Evolutionary conservation across 306 rosid genomes (phyloP).

Genomic region (Canavalia gladiata): DNA sequence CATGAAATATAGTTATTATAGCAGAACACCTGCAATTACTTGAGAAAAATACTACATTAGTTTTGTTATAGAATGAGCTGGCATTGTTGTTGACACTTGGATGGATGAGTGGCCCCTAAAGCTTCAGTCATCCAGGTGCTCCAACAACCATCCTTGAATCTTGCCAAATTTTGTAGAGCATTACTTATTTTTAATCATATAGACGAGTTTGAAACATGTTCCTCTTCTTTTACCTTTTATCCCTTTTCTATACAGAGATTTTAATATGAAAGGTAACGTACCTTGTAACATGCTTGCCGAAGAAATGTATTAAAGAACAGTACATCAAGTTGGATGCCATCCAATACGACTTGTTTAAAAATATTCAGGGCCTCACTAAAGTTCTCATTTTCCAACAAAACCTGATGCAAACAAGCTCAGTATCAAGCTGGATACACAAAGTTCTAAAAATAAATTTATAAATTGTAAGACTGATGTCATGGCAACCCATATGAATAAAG

Average conservation of each 20-base stretch:
- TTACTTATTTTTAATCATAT: not conserved
- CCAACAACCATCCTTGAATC: conserved; percentile 1
- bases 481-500: conserved; percentile 18
- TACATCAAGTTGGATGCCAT: conserved; percentile 69
- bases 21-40: conserved; percentile 15
- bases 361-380: conserved; percentile 68
- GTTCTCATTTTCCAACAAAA: conserved; percentile 65
- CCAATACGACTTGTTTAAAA: conserved; percentile 70
- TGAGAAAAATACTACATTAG: conserved; percentile 15
- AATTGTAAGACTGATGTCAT: conserved; percentile 8
- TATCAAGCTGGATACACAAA: conserved; percentile 41
- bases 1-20: conserved; percentile 15
- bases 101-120: conserved; percentile 18
- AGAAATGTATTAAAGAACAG: conserved; percentile 72
- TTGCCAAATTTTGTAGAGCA: not conserved
- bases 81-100: conserved; percentile 27
- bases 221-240: conserved; percentile 31
- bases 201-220: conserved; percentile 22
- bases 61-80: not conserved
- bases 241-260: conserved; percentile 21
- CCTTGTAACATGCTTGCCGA: conserved; percentile 67
- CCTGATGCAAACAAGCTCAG: conserved; percentile 61
- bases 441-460: conserved; percentile 4
- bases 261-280: conserved; percentile 45
- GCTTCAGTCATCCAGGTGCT: conserved; percentile 7